phyloP scores from a whole-genome alignment of 2,329 filamentous ascomycete species.

The Arthrobotrys conoides region DNA sequence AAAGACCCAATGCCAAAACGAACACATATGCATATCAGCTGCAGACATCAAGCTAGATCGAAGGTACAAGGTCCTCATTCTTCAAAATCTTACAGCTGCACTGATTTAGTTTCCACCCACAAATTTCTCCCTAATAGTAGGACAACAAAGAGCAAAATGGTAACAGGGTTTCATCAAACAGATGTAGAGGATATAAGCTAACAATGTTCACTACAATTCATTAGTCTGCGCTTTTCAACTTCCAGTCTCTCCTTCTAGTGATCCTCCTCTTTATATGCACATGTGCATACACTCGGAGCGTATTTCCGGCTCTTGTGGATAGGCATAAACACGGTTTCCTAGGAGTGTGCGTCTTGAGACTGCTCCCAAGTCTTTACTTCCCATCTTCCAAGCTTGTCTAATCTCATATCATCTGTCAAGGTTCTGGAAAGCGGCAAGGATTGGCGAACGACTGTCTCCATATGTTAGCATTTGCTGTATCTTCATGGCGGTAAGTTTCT shows the following conservation, averaged over 20 bases:
- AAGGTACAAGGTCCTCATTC: too few species aligned
- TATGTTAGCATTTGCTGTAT: constrained; percentile 96
- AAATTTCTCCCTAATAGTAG: not conserved
- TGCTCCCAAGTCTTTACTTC: not conserved
- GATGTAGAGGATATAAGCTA: not conserved
- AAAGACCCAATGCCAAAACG: too few species aligned
- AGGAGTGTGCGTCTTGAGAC: constrained; percentile 71
- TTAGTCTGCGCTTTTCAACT: constrained; percentile 97
- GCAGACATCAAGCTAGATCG: too few species aligned
- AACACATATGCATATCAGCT: too few species aligned
- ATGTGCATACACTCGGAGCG: constrained; percentile 90
- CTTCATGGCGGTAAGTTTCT: constrained; percentile 83
- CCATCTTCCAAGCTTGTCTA: constrained; percentile 5
- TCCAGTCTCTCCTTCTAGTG: constrained; percentile 94
- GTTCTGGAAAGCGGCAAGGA: constrained; percentile 94
- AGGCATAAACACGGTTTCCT: constrained; percentile 80
- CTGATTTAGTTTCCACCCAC: not conserved
- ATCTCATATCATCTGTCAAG: constrained; percentile 18
- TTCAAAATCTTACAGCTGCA: too few species aligned
- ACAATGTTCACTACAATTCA: not conserved
- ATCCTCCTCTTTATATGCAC: constrained; percentile 97
- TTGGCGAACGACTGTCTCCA: constrained; percentile 92
- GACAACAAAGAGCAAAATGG: constrained; percentile 18
- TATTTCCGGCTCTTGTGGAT: constrained; percentile 91
- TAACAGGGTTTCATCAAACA: not conserved